These are phyloP conservation scores for Pseudognaphalium luteoalbum DNA, from an alignment of 129 eudicot species.

Conservation along the genomic window DNA sequence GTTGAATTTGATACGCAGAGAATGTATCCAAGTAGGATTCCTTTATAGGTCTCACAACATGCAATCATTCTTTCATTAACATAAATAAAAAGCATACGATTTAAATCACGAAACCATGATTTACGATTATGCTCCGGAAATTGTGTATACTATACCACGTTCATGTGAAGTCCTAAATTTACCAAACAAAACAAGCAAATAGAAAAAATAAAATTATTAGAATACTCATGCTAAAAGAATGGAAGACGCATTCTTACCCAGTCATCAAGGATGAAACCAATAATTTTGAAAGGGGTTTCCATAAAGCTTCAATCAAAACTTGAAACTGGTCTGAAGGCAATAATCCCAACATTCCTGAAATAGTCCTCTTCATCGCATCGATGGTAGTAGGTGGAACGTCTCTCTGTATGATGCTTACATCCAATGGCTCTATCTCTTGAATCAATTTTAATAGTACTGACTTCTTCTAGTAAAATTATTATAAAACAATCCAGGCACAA, in stretches of 20 bases:
- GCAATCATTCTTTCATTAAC: background rate
- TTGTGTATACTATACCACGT: background rate
- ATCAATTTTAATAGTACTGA: conserved; percentile 64
- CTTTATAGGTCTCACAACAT: background rate
- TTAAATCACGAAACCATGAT: conserved; percentile 1
- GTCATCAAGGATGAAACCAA: conserved; percentile 91
- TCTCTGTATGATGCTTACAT: conserved; percentile 84
- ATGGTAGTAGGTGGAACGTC: conserved; percentile 85
- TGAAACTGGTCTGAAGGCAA: conserved; percentile 95
- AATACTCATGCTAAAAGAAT: background rate
- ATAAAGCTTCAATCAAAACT: conserved; percentile 80
- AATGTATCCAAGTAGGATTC: too few species aligned
- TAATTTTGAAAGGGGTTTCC: conserved; percentile 92
- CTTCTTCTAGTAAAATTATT: conserved; percentile 42
- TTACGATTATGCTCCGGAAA: background rate
- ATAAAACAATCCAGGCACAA: conserved; percentile 3
- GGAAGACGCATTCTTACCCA: conserved; percentile 47
- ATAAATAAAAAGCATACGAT: background rate
- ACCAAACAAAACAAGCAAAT: background rate
- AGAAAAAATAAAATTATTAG: background rate
- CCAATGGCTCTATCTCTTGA: conserved; percentile 94
- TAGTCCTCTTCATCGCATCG: conserved; percentile 98
- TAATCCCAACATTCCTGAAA: conserved; percentile 93
- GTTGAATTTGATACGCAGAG: background rate
- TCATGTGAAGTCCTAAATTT: background rate